These are phyloP conservation scores for Gymnopus androsaceus DNA, from an alignment of 1,284 basidiomycete species.

Conservation along the genomic window DNA sequence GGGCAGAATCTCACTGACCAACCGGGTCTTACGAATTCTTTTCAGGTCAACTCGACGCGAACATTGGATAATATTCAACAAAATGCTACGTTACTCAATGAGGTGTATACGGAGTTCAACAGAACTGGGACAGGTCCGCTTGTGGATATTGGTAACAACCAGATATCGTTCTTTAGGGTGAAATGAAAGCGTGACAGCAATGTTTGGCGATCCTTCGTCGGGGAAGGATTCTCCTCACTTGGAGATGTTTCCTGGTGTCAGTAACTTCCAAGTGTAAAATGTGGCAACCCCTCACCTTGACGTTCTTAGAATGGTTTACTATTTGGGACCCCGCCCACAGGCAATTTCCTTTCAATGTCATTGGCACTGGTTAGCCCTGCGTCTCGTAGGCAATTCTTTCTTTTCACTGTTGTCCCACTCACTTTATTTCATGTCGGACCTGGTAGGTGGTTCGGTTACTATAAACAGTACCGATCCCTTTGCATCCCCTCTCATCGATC, in stretches of 20 bases:
- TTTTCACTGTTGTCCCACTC: neutral
- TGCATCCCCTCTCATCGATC: conserved; percentile 40
- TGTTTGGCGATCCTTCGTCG: conserved; percentile 15
- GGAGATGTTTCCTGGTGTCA: conserved; percentile 17
- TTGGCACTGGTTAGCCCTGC: conserved; percentile 32
- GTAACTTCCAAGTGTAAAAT: neutral
- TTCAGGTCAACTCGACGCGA: conserved; percentile 24
- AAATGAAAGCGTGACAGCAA: conserved; percentile 15
- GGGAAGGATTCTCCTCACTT: conserved; percentile 17
- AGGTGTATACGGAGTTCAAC: conserved; percentile 24
- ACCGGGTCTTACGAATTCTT: conserved; percentile 24
- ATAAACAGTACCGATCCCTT: conserved; percentile 39
- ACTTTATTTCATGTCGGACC: neutral
- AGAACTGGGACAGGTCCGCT: conserved; percentile 26
- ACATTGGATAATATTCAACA: conserved; percentile 25
- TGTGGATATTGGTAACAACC: conserved; percentile 17
- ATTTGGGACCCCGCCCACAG: conserved; percentile 19
- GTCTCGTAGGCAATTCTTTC: conserved; percentile 32
- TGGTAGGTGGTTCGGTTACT: conserved; percentile 39
- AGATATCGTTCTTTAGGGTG: conserved; percentile 19
- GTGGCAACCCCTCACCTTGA: conserved; percentile 11
- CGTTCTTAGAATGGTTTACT: conserved; percentile 13
- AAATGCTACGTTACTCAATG: conserved; percentile 21
- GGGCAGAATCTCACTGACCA: conserved; percentile 42
- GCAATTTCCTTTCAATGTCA: conserved; percentile 31